These are phyloP conservation scores for Russula sp. DNA, from an alignment of 768 basidiomycete genomes.

Conservation along the genomic window DNA sequence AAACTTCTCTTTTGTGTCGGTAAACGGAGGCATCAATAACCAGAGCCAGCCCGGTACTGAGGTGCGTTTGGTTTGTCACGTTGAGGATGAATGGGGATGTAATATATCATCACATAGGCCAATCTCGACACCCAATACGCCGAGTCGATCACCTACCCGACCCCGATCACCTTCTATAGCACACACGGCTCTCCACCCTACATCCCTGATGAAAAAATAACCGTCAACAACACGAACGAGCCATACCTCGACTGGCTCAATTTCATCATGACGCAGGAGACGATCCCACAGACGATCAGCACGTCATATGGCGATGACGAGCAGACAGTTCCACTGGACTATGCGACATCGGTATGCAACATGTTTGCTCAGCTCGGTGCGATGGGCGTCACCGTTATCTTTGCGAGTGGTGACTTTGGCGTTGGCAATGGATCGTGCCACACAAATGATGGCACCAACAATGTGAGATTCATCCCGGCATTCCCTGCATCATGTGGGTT, in stretches of 20 bases:
- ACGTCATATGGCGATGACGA: slow-evolving; percentile 67
- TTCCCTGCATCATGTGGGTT: slow-evolving; percentile 46
- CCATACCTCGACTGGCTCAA: slow-evolving; percentile 65
- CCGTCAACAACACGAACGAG: slow-evolving; percentile 51
- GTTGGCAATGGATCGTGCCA: slow-evolving; percentile 59
- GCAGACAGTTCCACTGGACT: slow-evolving; percentile 54
- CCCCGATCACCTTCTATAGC: slow-evolving; percentile 60
- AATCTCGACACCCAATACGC: slow-evolving; percentile 41
- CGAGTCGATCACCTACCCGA: slow-evolving; percentile 45
- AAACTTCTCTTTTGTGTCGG: not conserved
- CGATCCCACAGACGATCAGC: slow-evolving; percentile 56
- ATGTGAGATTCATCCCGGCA: slow-evolving; percentile 36
- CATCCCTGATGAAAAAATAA: slow-evolving; percentile 44
- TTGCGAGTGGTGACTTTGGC: slow-evolving; percentile 61
- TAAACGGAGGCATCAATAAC: slow-evolving; percentile 2
- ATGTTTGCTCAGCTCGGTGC: slow-evolving; percentile 60
- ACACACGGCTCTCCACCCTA: slow-evolving; percentile 66
- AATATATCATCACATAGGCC: slow-evolving; percentile 28
- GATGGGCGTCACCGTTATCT: slow-evolving; percentile 57
- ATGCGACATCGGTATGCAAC: slow-evolving; percentile 57
- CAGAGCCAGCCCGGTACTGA: slow-evolving; percentile 54
- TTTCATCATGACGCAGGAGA: slow-evolving; percentile 45
- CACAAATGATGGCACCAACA: slow-evolving; percentile 38
- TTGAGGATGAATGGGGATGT: not conserved
- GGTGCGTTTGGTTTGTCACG: slow-evolving; percentile 35